Evolutionary conservation across 176 grass and related monocot genomes (phyloP), one percentile per base, ranked within the genome.

Genomic region (Eremochloa ophiuroides): DNA sequence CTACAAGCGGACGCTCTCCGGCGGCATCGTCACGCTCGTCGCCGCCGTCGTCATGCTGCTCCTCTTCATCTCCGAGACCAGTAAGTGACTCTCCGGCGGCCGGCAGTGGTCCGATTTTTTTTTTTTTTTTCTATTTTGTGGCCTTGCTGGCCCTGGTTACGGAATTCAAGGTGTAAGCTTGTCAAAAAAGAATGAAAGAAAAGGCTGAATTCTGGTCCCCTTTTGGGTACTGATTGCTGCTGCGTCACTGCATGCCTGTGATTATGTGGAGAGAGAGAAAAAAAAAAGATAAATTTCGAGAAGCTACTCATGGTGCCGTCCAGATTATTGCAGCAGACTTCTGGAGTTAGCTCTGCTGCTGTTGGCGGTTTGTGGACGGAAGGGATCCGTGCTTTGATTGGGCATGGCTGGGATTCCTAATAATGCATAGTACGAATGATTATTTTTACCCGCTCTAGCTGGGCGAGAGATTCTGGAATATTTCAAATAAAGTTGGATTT

Each of bases 1-100:
- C 86, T 91, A 98, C 90, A 94, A 87, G 85, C 78, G 92, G 40
- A 98, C 95, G 43, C 90, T 94, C 60, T 98, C 95, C 42, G 95
- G 95, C 67, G 95, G 95, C 83, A 73, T 98, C 78, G 87, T 98
- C 88, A 98, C 95, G 80, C 84, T 90, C 78, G 53, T 93, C 62
- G 89, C 95, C 58, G 86, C 90, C 48, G 26, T 98, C 64, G 71
- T 98, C 68, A 98, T 98, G 85, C 70, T 93, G 56, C 88, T 98
- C 26, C 83, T 98, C 42, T 98, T 98, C 77, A 79, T 98, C 81
- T 98, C 95, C 16, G 95, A 98, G 85, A 98, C 95, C 33, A 83
- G 95, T 98, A 77, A 91, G 94, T 67, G 4, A 5, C 25, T 4
- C 6, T 51, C 29, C 33, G 23, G 47, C 11, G 17, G 33, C 17